Evolutionary conservation across 2,329 filamentous ascomycete species (phyloP).

Genomic region (Acarospora socialis): DNA sequence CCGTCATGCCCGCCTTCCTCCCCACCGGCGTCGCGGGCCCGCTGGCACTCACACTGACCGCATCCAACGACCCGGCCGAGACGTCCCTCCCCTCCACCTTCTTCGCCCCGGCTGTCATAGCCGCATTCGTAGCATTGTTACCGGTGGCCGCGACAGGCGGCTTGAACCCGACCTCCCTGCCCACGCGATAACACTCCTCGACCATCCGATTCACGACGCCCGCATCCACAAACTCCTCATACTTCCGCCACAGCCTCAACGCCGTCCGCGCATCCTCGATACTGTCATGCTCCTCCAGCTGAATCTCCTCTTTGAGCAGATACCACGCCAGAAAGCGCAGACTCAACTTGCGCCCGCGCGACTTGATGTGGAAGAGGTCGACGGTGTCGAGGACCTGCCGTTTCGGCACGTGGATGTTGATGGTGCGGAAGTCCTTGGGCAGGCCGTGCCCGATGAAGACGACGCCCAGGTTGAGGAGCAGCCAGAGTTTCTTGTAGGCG

Average conservation of each 20-base stretch:
- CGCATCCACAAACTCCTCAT: slow-evolving; percentile 74
- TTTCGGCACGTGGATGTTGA: slow-evolving; percentile 91
- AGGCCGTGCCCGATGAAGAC: slow-evolving; percentile 88
- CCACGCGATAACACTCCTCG: slow-evolving; percentile 68
- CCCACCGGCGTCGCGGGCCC: slow-evolving; percentile 7
- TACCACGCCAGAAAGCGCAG: slow-evolving; percentile 86
- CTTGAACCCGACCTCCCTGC: slow-evolving; percentile 42
- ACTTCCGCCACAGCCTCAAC: slow-evolving; percentile 77
- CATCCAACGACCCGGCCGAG: neutral
- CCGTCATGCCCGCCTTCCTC: no score
- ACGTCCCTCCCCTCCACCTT: no score
- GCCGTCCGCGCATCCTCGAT: slow-evolving; percentile 92
- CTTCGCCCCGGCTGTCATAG: no score
- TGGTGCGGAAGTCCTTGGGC: slow-evolving; percentile 90
- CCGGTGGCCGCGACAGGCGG: slow-evolving; percentile 31
- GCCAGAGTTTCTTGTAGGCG: slow-evolving; percentile 96
- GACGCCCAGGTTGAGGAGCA: slow-evolving; percentile 85
- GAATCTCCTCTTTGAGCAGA: slow-evolving; percentile 84
- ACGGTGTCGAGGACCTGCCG: slow-evolving; percentile 88
- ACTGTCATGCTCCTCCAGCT: slow-evolving; percentile 81
- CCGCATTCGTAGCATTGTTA: no score
- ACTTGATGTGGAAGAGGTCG: slow-evolving; percentile 72
- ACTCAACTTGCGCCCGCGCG: slow-evolving; percentile 71
- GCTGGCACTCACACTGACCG: slow-evolving; percentile 15
- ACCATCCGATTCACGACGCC: slow-evolving; percentile 73